Evolutionary conservation across 345 rosid genomes (phyloP).

Genomic region (Salix brachista): DNA sequence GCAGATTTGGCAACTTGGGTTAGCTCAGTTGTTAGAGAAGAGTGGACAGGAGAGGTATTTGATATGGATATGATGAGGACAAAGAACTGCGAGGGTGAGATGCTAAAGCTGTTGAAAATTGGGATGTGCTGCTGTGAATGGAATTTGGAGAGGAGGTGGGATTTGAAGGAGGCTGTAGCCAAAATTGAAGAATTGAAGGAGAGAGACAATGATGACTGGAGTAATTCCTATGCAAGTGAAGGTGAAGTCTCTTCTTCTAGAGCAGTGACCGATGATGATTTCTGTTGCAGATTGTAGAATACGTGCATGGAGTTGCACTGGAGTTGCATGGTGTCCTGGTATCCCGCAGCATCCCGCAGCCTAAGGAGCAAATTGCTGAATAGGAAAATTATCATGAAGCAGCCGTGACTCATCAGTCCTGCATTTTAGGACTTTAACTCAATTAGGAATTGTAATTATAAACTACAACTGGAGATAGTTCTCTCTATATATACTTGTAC

Average conservation of each 20-base stretch:
- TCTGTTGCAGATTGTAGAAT: background rate
- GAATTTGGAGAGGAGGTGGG: constrained; percentile 69
- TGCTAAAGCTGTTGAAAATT: constrained; percentile 75
- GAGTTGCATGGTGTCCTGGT: no score
- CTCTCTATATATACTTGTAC: no score
- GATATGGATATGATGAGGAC: constrained; percentile 69
- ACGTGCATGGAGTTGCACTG: no score
- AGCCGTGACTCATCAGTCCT: no score
- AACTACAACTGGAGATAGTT: no score
- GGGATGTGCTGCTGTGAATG: constrained; percentile 83
- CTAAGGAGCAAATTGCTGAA: no score
- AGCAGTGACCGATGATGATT: constrained; percentile 51
- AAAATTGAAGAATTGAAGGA: constrained; percentile 57
- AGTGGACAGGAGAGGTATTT: constrained; percentile 81
- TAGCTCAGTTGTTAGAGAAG: constrained; percentile 65
- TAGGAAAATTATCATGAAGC: no score
- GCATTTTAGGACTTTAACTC: no score
- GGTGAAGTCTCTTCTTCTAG: constrained; percentile 53
- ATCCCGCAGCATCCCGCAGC: no score
- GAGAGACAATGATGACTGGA: constrained; percentile 44
- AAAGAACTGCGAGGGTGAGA: constrained; percentile 60
- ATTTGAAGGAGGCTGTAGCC: constrained; percentile 50
- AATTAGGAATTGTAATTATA: no score
- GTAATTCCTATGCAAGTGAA: constrained; percentile 51
- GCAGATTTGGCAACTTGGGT: constrained; percentile 73